A percentile compares a stretch with the other conserved stretches of the same genome.
Conservation (phyloP, 768 basidiomycete species). For the Suillus variegatus region DNA sequence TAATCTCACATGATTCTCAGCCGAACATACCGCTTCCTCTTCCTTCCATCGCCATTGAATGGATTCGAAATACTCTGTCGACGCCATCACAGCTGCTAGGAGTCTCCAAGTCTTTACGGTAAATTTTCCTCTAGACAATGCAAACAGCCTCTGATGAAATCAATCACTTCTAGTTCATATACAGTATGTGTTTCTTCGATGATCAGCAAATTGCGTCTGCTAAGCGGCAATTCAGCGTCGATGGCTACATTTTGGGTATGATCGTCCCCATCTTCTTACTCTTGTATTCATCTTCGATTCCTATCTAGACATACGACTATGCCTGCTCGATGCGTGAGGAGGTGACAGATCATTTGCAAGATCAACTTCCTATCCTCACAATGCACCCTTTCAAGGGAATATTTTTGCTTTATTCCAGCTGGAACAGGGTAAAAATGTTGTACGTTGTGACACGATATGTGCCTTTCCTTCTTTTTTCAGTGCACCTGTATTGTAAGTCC, state of each 20-base stretch:
- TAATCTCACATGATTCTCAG: neutral
- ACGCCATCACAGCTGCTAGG: neutral
- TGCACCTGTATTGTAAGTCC: conserved; percentile 7
- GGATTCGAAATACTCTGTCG: neutral
- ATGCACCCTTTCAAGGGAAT: neutral
- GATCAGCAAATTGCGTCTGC: neutral
- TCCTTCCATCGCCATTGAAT: neutral
- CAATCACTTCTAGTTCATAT: neutral
- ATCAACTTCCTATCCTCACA: neutral
- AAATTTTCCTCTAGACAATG: neutral
- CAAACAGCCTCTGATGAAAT: neutral
- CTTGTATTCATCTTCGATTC: neutral
- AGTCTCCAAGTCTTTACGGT: neutral
- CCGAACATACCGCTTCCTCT: neutral
- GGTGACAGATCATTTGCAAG: neutral
- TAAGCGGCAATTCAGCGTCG: neutral
- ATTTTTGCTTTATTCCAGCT: conserved; percentile 4
- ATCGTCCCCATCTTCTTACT: neutral
- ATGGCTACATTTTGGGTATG: conserved; percentile 12
- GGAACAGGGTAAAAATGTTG: conserved; percentile 1
- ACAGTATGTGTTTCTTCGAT: neutral
- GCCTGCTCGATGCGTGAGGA: conserved; percentile 1
- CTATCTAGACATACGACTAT: conserved; percentile 7
- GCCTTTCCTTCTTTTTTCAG: conserved; percentile 7
- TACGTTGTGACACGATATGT: conserved; percentile 7